Conservation (phyloP, 1,284 basidiomycete genomes). For the Microbotryum lychnidis-dioicae region DNA sequence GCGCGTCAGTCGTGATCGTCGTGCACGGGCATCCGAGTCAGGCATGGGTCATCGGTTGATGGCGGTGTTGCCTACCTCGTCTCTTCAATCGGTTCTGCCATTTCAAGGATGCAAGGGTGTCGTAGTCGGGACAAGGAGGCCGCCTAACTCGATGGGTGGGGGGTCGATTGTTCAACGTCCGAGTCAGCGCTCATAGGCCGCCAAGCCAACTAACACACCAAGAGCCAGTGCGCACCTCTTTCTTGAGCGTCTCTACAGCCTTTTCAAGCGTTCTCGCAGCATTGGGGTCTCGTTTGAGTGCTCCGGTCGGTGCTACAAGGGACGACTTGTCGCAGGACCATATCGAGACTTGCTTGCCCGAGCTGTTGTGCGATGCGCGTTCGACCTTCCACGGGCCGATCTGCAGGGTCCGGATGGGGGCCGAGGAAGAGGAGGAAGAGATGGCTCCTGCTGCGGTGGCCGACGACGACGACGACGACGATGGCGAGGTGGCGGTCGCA, state of each 20-base stretch:
- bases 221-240: conserved; percentile 55
- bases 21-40: background rate
- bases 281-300: conserved; percentile 37
- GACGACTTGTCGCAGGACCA: conserved; percentile 81
- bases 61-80: conserved; percentile 47
- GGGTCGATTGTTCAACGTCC: too few relatives aligned
- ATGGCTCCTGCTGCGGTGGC: background rate
- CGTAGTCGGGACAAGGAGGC: conserved; percentile 74
- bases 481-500: background rate
- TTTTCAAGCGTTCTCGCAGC: conserved; percentile 47
- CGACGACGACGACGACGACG: background rate
- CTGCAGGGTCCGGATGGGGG: conserved; percentile 42
- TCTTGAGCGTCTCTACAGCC: conserved; percentile 71
- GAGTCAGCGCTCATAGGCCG: too few relatives aligned
- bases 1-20: background rate
- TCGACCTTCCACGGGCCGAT: conserved; percentile 85
- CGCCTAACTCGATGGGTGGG: conserved; percentile 49
- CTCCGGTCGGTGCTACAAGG: conserved; percentile 46
- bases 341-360: conserved; percentile 74
- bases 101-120: conserved; percentile 93
- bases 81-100: conserved; percentile 97
- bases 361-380: conserved; percentile 72
- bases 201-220: too few relatives aligned
- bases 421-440: background rate
- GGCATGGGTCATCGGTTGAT: background rate